Evolutionary conservation across 306 rosid species (phyloP).

Genomic region (Fragaria iinumae): DNA sequence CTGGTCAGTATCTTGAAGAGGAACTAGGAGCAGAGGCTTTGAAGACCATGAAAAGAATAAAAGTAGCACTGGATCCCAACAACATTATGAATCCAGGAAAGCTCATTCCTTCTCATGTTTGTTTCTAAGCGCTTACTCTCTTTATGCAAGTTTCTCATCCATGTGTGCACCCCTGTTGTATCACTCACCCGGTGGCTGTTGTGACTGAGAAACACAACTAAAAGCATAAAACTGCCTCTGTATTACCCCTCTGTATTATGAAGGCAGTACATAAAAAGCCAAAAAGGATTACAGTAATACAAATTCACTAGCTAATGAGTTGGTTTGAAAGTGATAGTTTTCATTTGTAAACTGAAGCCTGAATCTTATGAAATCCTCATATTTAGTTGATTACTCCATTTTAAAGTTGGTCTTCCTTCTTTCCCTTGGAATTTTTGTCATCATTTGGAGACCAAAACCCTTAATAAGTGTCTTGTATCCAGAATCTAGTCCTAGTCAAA

Average conservation of each 20-base stretch:
- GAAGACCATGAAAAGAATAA: slow-evolving; percentile 85
- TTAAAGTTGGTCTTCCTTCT: not conserved
- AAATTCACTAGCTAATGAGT: not conserved
- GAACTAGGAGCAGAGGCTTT: slow-evolving; percentile 83
- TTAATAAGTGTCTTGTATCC: not conserved
- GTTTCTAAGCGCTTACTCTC: slow-evolving; percentile 47
- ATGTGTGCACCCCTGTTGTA: slow-evolving; percentile 4
- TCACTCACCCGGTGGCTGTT: not conserved
- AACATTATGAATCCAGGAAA: slow-evolving; percentile 93
- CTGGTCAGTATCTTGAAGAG: slow-evolving; percentile 74
- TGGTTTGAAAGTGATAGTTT: not conserved
- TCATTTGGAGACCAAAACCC: not conserved
- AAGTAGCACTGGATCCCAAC: slow-evolving; percentile 81
- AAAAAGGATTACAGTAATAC: not conserved
- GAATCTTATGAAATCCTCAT: not conserved
- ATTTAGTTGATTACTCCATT: not conserved
- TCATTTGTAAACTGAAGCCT: not conserved
- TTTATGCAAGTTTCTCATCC: not conserved
- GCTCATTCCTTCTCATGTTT: slow-evolving; percentile 89
- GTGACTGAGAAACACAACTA: not conserved
- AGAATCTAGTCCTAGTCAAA: not conserved
- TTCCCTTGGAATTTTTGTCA: not conserved
- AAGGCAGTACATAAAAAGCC: too few species aligned
- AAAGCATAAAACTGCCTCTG: not conserved
- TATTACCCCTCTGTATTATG: not conserved